phyloP scores from a whole-genome alignment of 164 flowering plant genomes.

The Piper longum region DNA sequence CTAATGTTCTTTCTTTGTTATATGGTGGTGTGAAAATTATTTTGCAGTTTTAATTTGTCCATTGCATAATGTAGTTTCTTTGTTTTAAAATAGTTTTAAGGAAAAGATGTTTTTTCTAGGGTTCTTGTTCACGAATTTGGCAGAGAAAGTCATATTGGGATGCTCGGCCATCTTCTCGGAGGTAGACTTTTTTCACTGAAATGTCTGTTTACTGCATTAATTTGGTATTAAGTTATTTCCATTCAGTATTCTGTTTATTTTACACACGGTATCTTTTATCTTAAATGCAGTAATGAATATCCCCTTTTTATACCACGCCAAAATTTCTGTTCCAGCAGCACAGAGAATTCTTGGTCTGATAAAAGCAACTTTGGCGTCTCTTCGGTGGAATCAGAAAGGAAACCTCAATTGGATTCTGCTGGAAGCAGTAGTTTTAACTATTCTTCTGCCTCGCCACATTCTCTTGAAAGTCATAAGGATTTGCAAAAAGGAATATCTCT shows the following conservation, averaged over 20 bases:
- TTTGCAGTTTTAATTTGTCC: too few relatives aligned
- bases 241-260: background rate
- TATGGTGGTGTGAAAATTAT: background rate
- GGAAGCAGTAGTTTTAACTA: constrained; percentile 64
- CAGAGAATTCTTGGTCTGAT: constrained; percentile 82
- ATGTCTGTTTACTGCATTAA: background rate
- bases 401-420: constrained; percentile 44
- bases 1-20: background rate
- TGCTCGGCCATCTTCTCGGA: constrained; percentile 81
- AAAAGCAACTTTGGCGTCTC: constrained; percentile 82
- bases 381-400: constrained; percentile 81
- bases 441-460: constrained; percentile 73
- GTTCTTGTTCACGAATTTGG: constrained; percentile 97
- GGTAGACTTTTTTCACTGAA: constrained; percentile 26
- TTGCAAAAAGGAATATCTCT: constrained; percentile 94
- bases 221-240: background rate
- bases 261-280: constrained; percentile 2
- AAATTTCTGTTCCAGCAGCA: constrained; percentile 57
- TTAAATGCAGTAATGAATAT: constrained; percentile 71
- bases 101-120: constrained; percentile 27
- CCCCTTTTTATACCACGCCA: constrained; percentile 94
- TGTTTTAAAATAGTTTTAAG: too few relatives aligned
- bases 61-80: too few relatives aligned
- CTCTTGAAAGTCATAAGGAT: constrained; percentile 74
- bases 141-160: constrained; percentile 96